These are phyloP conservation scores for Parachlorella kessleri DNA, from an alignment of 139 green algal genomes.

Conservation along the genomic window DNA sequence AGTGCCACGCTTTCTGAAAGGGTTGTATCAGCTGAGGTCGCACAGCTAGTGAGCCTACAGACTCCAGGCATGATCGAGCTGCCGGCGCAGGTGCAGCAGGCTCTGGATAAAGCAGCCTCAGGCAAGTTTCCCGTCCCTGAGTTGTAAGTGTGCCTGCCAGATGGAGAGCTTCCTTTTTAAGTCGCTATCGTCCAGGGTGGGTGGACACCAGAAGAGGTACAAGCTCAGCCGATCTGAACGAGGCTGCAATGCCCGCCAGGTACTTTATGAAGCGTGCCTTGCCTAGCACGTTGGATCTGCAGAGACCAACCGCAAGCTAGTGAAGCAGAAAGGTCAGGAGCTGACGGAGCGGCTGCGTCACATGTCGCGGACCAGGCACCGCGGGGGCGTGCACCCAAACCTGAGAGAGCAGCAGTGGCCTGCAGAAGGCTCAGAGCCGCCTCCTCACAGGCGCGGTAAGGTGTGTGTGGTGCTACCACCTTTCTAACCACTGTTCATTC, in stretches of 20 bases:
- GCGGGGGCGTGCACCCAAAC: conserved; percentile 44
- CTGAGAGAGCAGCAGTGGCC: conserved; percentile 17
- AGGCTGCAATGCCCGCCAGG: too few species aligned
- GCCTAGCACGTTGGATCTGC: neutral
- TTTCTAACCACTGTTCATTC: too few species aligned
- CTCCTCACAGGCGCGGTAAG: too few species aligned
- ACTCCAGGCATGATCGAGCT: conserved; percentile 19
- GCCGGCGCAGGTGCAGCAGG: conserved; percentile 24
- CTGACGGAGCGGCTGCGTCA: conserved; percentile 35
- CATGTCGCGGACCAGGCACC: conserved; percentile 40
- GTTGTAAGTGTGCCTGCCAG: too few species aligned
- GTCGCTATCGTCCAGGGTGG: too few species aligned
- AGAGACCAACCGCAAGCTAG: conserved; percentile 29
- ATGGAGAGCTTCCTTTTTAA: too few species aligned
- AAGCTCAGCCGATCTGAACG: too few species aligned
- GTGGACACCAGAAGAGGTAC: too few species aligned
- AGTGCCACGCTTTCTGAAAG: neutral
- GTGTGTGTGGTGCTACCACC: too few species aligned
- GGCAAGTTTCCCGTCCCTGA: too few species aligned
- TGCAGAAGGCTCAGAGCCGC: too few species aligned
- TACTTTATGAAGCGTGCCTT: neutral
- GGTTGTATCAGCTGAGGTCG: conserved; percentile 30
- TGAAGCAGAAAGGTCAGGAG: conserved; percentile 23
- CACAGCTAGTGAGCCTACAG: conserved; percentile 18
- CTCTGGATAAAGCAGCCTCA: too few species aligned